Conservation (phyloP, 179 eudicot genomes). For the Spergularia azorica region DNA sequence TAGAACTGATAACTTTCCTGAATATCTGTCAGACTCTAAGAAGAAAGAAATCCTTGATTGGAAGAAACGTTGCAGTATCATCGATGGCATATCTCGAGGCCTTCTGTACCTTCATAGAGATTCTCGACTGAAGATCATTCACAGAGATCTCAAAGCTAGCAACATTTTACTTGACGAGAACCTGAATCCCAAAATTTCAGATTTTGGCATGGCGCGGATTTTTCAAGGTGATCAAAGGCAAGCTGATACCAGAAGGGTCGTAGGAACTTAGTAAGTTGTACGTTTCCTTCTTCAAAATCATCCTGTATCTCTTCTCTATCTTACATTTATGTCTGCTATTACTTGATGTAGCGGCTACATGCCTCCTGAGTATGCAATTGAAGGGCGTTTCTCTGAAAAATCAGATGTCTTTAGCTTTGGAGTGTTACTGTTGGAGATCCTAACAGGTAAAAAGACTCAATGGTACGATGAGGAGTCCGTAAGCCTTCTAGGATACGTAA, state of each 20-base stretch:
- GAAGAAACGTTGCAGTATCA: slow-evolving; percentile 31
- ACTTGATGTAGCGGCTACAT: slow-evolving; percentile 45
- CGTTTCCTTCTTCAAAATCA: neutral
- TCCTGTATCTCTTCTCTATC: neutral
- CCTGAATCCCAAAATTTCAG: slow-evolving; percentile 45
- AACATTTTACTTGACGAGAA: slow-evolving; percentile 14
- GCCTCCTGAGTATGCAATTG: slow-evolving; percentile 58
- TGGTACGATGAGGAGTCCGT: slow-evolving; percentile 23
- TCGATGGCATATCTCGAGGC: slow-evolving; percentile 44
- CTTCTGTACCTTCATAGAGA: slow-evolving; percentile 57
- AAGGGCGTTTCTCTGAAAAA: slow-evolving; percentile 49
- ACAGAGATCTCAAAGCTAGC: slow-evolving; percentile 40
- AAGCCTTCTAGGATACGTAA: slow-evolving; percentile 29
- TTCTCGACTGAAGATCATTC: slow-evolving; percentile 46
- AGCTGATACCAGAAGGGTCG: slow-evolving; percentile 42
- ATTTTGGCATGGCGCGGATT: slow-evolving; percentile 54
- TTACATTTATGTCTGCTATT: neutral
- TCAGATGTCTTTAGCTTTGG: slow-evolving; percentile 52
- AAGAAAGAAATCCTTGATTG: slow-evolving; percentile 33
- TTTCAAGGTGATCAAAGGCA: slow-evolving; percentile 38
- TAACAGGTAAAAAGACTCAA: slow-evolving; percentile 40
- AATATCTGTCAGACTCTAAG: slow-evolving; percentile 21
- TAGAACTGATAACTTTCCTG: neutral
- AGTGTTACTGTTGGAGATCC: slow-evolving; percentile 44
- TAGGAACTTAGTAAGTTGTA: slow-evolving; percentile 43